Evolutionary conservation across 768 basidiomycete genomes (phyloP).

Genomic region (Cystofilobasidium bisporidii): DNA sequence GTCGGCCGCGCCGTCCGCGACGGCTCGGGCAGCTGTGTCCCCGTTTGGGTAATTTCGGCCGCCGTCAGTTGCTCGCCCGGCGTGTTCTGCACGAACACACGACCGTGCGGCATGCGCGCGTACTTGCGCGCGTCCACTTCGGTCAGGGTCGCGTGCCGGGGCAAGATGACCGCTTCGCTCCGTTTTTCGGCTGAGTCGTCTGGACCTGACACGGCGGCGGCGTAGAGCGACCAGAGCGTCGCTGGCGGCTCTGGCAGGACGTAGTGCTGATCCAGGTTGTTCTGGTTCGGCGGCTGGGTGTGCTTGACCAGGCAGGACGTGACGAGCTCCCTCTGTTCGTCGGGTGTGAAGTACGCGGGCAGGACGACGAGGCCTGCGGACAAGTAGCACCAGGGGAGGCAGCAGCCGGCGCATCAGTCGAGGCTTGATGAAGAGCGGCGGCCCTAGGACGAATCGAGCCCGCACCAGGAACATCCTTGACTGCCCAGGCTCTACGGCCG

Average conservation of each 20-base stretch:
- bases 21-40: conserved; percentile 49
- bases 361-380: conserved; percentile 61
- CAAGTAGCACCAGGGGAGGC: too few species aligned
- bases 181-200: background rate
- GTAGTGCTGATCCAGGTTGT: conserved; percentile 83
- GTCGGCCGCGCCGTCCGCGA: conserved; percentile 52
- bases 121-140: background rate
- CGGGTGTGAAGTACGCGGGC: conserved; percentile 57
- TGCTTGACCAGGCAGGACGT: conserved; percentile 66
- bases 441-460: background rate
- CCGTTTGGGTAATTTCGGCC: conserved; percentile 50
- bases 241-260: conserved; percentile 47
- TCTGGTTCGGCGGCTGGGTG: conserved; percentile 69
- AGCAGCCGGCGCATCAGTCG: too few species aligned
- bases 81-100: conserved; percentile 58
- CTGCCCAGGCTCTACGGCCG: background rate
- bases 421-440: background rate
- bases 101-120: conserved; percentile 40
- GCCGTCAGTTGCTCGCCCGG: conserved; percentile 52
- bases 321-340: conserved; percentile 59
- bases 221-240: conserved; percentile 64
- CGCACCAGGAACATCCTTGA: conserved; percentile 16
- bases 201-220: background rate
- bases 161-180: background rate
- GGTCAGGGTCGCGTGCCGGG: background rate